Base-by-base conservation (phyloP, 1,139 yeast species). In the Candida neerlandica region DNA sequence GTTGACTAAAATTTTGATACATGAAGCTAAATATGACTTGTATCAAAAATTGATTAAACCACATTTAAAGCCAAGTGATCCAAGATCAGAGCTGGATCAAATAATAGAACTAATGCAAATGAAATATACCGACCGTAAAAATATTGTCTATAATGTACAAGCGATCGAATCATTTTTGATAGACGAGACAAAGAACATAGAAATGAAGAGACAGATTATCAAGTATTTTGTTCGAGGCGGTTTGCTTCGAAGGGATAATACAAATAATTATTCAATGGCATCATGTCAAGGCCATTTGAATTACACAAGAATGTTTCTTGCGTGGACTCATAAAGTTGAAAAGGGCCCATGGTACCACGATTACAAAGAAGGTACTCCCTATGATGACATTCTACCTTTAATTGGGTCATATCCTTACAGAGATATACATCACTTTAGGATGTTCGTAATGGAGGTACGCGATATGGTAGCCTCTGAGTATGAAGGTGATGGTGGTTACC, bases 271-370 rank as follows among this genome's bases (percentile, higher is more conserved):
- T 12, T 14, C 16, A 2, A 6, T 7, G 19, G n/a, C 15, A n/a
- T 9, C 4, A 11, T 15, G 30, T 19, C 23, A 14, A 16, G 11
- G 40, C 4, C 40, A 45, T 38, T 11, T 43, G 14, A 15, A 39
- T 2, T 19, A 38, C 4, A 46, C 43, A 10, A 38, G 39, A n/a
- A n/a, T 27, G 30, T 52, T 52, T 42, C 21, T 51, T 5, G 34
- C 32, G n/a, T 48, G 35, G 38, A 38, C 53, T 2, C 42, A 48
- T n/a, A 5, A 42, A 2, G 26, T 53, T 18, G 56, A 54, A 19
- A 33, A 40, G 2, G 10, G 14, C 1, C 42, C 44, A 6, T 54
- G 57, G 57, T 46, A 49, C 23, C 10, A 10, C 1, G 21, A 41
- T 18, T n/a, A 41, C 6, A 18, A 19, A 11, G 37, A 26, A 6